phyloP scores from a whole-genome alignment of 805 yeast genomes.

The Candida dendrica region DNA sequence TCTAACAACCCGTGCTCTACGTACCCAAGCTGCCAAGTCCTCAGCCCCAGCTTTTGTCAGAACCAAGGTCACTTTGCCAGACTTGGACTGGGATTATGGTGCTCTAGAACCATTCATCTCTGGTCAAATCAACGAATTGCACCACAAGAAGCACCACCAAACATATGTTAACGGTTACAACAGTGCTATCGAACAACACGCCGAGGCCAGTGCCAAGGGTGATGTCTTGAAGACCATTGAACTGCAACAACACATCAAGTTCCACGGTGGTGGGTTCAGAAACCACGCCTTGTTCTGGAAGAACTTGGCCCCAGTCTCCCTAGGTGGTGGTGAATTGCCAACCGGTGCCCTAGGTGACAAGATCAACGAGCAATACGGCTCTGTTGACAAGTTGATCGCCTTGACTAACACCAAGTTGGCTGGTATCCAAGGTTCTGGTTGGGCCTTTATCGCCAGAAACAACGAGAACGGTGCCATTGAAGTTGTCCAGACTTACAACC shows the following conservation, averaged over 20 bases:
- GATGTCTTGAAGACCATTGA: slow-evolving; percentile 54
- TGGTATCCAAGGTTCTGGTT: slow-evolving; percentile 90
- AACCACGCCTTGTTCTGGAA: slow-evolving; percentile 88
- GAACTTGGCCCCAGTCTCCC: slow-evolving; percentile 67
- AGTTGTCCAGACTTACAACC: slow-evolving; percentile 76
- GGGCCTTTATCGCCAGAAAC: slow-evolving; percentile 89
- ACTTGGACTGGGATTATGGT: slow-evolving; percentile 74
- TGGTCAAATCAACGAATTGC: slow-evolving; percentile 79
- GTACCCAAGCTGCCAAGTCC: slow-evolving; percentile 9
- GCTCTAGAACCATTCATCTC: slow-evolving; percentile 84
- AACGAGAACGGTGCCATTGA: slow-evolving; percentile 67
- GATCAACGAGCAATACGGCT: slow-evolving; percentile 60
- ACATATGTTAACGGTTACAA: slow-evolving; percentile 85
- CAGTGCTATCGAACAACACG: slow-evolving; percentile 65
- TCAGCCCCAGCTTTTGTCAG: slow-evolving; percentile 26
- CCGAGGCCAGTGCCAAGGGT: slow-evolving; percentile 53
- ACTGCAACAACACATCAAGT: slow-evolving; percentile 70
- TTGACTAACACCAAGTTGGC: slow-evolving; percentile 67
- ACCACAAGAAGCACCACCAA: slow-evolving; percentile 88
- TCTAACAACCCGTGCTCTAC: slow-evolving; percentile 18
- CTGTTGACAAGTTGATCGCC: slow-evolving; percentile 58
- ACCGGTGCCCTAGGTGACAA: slow-evolving; percentile 53
- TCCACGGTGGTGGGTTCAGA: slow-evolving; percentile 88
- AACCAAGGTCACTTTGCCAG: slow-evolving; percentile 71
- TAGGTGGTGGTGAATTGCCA: slow-evolving; percentile 68